Conservation (phyloP, 352 stramenopile species). For the Pythium insidiosum region DNA sequence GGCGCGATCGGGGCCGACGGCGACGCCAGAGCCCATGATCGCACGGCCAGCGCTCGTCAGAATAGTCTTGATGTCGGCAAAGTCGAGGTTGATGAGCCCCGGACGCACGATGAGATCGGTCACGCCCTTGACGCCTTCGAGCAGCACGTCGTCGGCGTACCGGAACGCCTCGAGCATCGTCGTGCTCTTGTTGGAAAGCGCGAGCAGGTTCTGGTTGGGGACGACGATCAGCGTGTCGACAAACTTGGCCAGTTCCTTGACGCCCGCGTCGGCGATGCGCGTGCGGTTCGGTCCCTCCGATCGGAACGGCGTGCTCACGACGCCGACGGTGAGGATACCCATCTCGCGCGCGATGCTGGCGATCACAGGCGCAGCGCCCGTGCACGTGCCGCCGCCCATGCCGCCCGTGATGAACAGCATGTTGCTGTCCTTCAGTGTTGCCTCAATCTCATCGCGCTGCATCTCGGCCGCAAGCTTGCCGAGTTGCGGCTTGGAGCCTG, state of each 20-base stretch:
- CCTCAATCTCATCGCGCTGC: constrained; percentile 85
- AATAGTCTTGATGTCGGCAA: constrained; percentile 95
- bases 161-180: constrained; percentile 92
- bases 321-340: constrained; percentile 92
- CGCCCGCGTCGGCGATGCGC: constrained; percentile 87
- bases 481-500: constrained; percentile 74
- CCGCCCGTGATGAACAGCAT: constrained; percentile 96
- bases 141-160: constrained; percentile 92
- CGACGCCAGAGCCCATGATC: constrained; percentile 92
- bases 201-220: constrained; percentile 94
- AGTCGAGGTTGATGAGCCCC: constrained; percentile 97
- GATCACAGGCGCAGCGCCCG: constrained; percentile 90
- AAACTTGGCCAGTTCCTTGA: constrained; percentile 88
- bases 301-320: constrained; percentile 95
- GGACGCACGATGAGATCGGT: constrained; percentile 95
- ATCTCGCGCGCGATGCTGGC: constrained; percentile 89
- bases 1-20: constrained; percentile 68
- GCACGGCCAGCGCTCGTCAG: constrained; percentile 91
- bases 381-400: constrained; percentile 92
- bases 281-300: constrained; percentile 94
- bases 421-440: constrained; percentile 88
- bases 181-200: constrained; percentile 89
- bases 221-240: constrained; percentile 97
- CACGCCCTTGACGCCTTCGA: constrained; percentile 94
- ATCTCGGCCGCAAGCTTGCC: constrained; percentile 81